phyloP scores from a whole-genome alignment of 805 yeast genomes.

The Diddensiella santjacobensis region DNA sequence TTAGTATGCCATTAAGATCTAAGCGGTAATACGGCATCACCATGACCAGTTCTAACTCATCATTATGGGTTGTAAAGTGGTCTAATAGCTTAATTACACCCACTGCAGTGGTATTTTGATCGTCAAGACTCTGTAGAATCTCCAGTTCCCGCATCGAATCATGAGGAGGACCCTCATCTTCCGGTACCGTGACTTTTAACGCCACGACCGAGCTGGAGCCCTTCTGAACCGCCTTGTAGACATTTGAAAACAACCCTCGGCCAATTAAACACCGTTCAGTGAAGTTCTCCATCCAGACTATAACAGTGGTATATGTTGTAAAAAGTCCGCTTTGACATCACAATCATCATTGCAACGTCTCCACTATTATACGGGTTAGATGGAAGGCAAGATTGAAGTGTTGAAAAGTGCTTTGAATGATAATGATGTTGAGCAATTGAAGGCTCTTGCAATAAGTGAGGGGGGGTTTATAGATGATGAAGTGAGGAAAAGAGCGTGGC shows the following conservation, averaged over 20 bases:
- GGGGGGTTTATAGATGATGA: conserved; percentile 46
- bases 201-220: conserved; percentile 34
- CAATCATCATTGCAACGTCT: no score
- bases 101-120: conserved; percentile 3
- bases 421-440: conserved; percentile 31
- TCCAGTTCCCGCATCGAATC: conserved; percentile 44
- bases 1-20: conserved; percentile 38
- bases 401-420: conserved; percentile 37
- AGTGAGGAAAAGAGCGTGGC: conserved; percentile 49
- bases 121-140: conserved; percentile 32
- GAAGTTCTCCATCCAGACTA: conserved; percentile 3
- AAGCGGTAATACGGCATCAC: conserved; percentile 40
- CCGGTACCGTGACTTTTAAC: conserved; percentile 46
- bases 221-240: conserved; percentile 30
- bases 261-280: conserved; percentile 28
- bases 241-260: conserved; percentile 44
- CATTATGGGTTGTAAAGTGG: conserved; percentile 19
- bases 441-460: conserved; percentile 40
- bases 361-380: no score
- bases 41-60: conserved; percentile 34
- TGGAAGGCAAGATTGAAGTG: conserved; percentile 32
- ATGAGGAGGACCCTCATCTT: conserved; percentile 54
- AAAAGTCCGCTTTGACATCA: no score
- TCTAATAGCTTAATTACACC: conserved; percentile 27
- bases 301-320: background rate